Evolutionary conservation across 768 basidiomycete genomes (phyloP).

Genomic region (Boletus tomentosulus): DNA sequence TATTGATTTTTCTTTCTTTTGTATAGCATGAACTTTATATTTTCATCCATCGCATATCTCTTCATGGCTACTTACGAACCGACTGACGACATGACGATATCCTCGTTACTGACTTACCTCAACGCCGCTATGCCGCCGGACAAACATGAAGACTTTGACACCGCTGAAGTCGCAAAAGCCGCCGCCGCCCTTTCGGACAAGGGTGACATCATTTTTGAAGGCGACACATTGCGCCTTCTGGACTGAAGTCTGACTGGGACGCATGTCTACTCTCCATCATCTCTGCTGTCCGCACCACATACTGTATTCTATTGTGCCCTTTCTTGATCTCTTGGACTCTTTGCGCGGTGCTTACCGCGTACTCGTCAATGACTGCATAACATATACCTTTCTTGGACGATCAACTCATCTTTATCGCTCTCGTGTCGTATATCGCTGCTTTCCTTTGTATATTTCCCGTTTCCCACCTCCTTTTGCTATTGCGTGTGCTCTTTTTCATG

Average conservation of each 20-base stretch:
- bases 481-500: neutral
- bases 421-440: constrained; percentile 12
- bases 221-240: constrained; percentile 38
- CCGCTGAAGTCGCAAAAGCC: constrained; percentile 58
- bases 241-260: constrained; percentile 7
- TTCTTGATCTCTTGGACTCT: constrained; percentile 25
- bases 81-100: constrained; percentile 66
- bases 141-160: constrained; percentile 81
- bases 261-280: neutral
- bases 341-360: neutral
- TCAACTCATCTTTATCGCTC: constrained; percentile 3
- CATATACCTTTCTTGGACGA: constrained; percentile 19
- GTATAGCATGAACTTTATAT: constrained; percentile 54
- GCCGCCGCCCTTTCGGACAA: constrained; percentile 44
- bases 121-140: constrained; percentile 74
- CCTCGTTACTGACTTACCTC: constrained; percentile 63
- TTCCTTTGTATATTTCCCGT: constrained; percentile 13
- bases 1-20: constrained; percentile 3
- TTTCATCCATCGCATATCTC: constrained; percentile 56
- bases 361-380: neutral
- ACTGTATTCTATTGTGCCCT: constrained; percentile 15
- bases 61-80: constrained; percentile 65
- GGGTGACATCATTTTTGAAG: constrained; percentile 48
- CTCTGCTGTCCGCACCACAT: neutral
- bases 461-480: neutral